A percentile compares a stretch with the other conserved stretches of the same genome.
phyloP scores from a whole-genome alignment of 208 protist species.

The Herpetomonas tarakana region DNA sequence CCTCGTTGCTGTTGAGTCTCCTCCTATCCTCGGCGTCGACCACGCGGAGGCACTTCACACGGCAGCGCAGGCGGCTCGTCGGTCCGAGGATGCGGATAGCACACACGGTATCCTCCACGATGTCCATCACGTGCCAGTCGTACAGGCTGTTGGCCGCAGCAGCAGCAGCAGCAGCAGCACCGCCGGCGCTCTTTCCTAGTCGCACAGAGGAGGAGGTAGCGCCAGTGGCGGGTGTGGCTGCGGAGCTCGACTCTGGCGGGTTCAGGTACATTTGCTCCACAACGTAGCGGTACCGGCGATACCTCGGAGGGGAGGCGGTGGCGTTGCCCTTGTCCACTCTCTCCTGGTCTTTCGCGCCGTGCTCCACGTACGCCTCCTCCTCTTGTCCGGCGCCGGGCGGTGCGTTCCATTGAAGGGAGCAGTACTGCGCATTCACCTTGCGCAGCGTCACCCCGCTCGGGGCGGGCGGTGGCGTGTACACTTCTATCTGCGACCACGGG shows the following conservation, averaged over 20 bases:
- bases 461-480: slow-evolving; percentile 73
- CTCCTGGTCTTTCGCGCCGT: neutral
- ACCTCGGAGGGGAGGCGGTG: neutral
- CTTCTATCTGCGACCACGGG: slow-evolving; percentile 43
- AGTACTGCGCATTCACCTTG: slow-evolving; percentile 76
- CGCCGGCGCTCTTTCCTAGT: slow-evolving; percentile 3
- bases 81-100: slow-evolving; percentile 55
- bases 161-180: slow-evolving; percentile 1
- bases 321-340: neutral
- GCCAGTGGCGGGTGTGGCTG: neutral
- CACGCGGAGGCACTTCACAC: slow-evolving; percentile 64
- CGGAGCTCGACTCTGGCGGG: slow-evolving; percentile 14
- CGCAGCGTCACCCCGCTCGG: slow-evolving; percentile 61
- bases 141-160: neutral
- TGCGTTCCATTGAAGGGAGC: slow-evolving; percentile 75
- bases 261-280: slow-evolving; percentile 57
- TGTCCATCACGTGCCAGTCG: slow-evolving; percentile 82
- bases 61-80: slow-evolving; percentile 69
- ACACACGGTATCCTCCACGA: slow-evolving; percentile 63
- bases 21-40: slow-evolving; percentile 14
- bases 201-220: no score
- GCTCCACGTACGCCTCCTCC: neutral
- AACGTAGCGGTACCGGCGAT: slow-evolving; percentile 64
- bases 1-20: no score
- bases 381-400: neutral